Conservation (phyloP, 2,329 filamentous ascomycete genomes). For the Colletotrichum echinochloae region DNA sequence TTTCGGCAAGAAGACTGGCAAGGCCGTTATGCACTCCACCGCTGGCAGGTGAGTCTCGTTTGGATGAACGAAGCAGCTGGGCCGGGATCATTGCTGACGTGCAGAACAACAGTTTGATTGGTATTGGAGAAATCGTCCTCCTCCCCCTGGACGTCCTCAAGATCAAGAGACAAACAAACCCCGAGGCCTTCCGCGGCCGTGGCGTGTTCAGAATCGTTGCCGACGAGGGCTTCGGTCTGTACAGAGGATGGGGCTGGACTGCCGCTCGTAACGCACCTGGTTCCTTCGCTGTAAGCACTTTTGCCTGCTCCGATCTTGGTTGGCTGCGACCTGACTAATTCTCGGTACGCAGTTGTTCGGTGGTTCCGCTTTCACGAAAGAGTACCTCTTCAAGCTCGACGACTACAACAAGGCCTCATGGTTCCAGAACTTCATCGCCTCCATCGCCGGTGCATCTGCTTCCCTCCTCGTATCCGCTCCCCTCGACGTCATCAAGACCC, state of each 20-base stretch:
- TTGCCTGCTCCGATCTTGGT: not conserved
- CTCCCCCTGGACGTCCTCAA: constrained; percentile 97
- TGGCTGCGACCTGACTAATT: constrained; percentile 7
- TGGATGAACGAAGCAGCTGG: constrained; percentile 8
- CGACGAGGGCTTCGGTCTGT: constrained; percentile 95
- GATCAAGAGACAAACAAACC: constrained; percentile 99
- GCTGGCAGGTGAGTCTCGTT: constrained; percentile 77
- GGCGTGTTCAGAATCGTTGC: constrained; percentile 89
- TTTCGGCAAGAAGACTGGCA: constrained; percentile 97
- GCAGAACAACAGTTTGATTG: constrained; percentile 77
- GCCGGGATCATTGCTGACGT: not conserved
- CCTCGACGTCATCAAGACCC: constrained; percentile 97
- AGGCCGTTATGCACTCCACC: constrained; percentile 97
- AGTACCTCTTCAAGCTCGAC: constrained; percentile 88
- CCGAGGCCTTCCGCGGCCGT: constrained; percentile 94
- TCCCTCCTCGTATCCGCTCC: constrained; percentile 97
- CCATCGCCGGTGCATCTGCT: constrained; percentile 92
- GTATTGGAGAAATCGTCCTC: constrained; percentile 96
- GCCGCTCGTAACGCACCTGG: constrained; percentile 96
- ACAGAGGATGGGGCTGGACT: constrained; percentile 97
- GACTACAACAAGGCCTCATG: constrained; percentile 97
- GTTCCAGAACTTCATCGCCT: constrained; percentile 97
- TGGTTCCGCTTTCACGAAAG: constrained; percentile 96
- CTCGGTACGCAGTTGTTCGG: constrained; percentile 81
- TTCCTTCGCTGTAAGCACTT: constrained; percentile 85